Evolutionary conservation across 176 grass and related monocot species (phyloP).

Genomic region (Ananas comosus): DNA sequence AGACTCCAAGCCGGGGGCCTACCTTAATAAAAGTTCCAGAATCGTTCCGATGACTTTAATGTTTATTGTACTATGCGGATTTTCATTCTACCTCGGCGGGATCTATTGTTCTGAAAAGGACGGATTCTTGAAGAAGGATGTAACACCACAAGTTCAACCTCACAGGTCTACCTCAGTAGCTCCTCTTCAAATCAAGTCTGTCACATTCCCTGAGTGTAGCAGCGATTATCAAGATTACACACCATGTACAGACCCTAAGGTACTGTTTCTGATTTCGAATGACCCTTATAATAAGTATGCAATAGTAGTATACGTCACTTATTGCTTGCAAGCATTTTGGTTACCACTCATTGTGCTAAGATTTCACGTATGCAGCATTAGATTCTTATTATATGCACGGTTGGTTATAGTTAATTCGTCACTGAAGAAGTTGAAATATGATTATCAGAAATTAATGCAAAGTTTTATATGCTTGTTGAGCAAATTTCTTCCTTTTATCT

Average conservation of each 20-base stretch:
- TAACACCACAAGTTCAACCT: constrained; percentile 24
- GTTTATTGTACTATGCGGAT: constrained; percentile 52
- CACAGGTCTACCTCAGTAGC: constrained; percentile 11
- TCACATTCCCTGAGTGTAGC: constrained; percentile 62
- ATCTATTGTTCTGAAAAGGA: constrained; percentile 61
- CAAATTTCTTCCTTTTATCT: constrained; percentile 10
- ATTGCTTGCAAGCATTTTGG: neutral
- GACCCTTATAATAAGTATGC: neutral
- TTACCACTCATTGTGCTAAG: neutral
- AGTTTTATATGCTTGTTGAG: neutral
- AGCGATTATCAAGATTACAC: constrained; percentile 84
- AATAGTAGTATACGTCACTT: neutral
- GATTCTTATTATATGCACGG: too few species aligned
- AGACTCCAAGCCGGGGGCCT: constrained; percentile 53
- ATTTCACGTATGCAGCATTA: neutral
- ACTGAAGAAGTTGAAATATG: neutral
- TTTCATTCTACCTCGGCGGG: constrained; percentile 83
- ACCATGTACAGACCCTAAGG: constrained; percentile 84
- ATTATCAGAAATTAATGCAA: neutral
- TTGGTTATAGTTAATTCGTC: too few species aligned
- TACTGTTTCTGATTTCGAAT: constrained; percentile 13
- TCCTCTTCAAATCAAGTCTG: constrained; percentile 24
- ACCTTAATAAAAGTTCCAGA: constrained; percentile 30
- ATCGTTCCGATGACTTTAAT: constrained; percentile 51
- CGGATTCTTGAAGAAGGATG: constrained; percentile 31